Base-by-base conservation (phyloP, 2,329 filamentous ascomycete species). In the Leptographium wingfieldii region DNA sequence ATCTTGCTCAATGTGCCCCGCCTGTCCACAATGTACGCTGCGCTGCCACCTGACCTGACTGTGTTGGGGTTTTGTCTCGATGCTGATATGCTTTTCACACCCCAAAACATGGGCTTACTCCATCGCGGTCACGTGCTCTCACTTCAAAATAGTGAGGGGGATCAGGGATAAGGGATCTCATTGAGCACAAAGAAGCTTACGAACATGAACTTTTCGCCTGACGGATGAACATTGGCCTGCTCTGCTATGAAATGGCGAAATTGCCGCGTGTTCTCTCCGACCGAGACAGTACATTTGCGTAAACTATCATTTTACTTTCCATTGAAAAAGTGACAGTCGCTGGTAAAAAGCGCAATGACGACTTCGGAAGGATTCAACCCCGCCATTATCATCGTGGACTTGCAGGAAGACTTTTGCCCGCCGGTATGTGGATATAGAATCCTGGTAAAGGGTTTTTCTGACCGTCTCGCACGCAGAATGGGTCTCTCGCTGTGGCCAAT, bases 321-420 rank as follows among this genome's bases (percentile, higher is more conserved):
- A 35, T 35, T 35, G 33, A 35, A 35, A 35, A 35, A 35, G 33
- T 35, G 33, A 35, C 33, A 35, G 33, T 22, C 29, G 52, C 12
- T 35, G 46, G 33, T 12, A 35, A 55, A 25, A 19, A 22, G n/a
- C 11, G 22, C 19, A 49, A 56, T 9, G 16, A 5, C 46, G 3
- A 14, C 22, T 22, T 19, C 54, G 33, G 10, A 48, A 27, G 56
- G 61, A 12, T 80, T 80, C 62, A 74, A 68, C 56, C 77, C 81
- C 3, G 80, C 80, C 2, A 73, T 84, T 29, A 73, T 96, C 55
- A 80, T 96, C 12, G 86, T 96, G 58, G 92, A 96, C 72, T 80
- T 95, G 69, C 94, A 97, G 73, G 87, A 96, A 72, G 92, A 97
- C 75, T 97, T 96, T 72, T 95, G 90, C 72, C 88, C 89, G 61